A percentile compares a stretch with the other conserved stretches of the same genome.
phyloP scores from a whole-genome alignment of 331 rosid species.

The Pyracantha coccinea region DNA sequence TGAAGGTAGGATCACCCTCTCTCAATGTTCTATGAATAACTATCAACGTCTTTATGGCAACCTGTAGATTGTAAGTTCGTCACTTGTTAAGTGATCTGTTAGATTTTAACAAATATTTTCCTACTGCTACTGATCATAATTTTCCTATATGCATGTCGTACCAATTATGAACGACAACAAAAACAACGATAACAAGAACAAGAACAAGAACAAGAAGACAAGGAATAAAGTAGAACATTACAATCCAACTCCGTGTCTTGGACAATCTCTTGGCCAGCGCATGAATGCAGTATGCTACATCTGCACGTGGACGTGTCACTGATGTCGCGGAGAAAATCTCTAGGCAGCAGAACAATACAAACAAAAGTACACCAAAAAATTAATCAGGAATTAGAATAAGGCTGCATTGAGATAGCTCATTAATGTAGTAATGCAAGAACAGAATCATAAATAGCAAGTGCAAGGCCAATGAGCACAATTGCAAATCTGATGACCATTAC shows the following conservation, averaged over 20 bases:
- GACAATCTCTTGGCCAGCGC: constrained; percentile 63
- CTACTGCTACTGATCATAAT: not conserved
- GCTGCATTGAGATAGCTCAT: not conserved
- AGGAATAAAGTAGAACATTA: constrained; percentile 13
- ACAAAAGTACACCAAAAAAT: not conserved
- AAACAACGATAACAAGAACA: not conserved
- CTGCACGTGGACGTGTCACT: constrained; percentile 73
- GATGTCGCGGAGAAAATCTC: constrained; percentile 81
- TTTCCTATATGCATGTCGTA: not conserved
- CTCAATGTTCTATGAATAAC: constrained; percentile 89
- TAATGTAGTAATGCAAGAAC: not conserved
- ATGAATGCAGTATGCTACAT: constrained; percentile 91
- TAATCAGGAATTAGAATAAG: not conserved
- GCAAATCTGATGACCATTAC: not conserved
- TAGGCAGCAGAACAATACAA: constrained; percentile 6
- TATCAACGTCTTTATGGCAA: constrained; percentile 84
- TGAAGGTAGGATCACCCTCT: constrained; percentile 87
- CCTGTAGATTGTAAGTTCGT: constrained; percentile 33
- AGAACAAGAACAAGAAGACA: not conserved
- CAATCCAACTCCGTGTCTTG: constrained; percentile 90
- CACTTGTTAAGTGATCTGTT: too few species aligned
- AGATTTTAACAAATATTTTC: not conserved
- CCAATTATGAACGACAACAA: not conserved
- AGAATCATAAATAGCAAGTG: not conserved
- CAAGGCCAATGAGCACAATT: not conserved